Percentiles rank a stretch among this genome's conserved stretches.
Conservation (phyloP, 1,284 basidiomycete species). For the Heterobasidion occidentale region DNA sequence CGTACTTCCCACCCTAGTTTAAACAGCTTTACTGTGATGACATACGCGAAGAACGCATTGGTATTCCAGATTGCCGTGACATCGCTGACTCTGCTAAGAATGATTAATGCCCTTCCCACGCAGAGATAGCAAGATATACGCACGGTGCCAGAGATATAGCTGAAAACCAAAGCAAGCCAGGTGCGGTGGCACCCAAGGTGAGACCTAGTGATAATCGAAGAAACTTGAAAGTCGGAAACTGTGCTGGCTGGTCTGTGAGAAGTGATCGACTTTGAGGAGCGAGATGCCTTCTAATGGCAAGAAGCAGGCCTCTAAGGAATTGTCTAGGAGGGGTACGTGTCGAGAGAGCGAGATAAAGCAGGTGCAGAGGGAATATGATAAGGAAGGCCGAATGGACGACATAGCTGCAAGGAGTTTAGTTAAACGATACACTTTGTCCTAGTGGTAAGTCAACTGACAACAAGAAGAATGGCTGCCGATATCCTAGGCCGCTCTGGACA, state of each 20-base stretch:
- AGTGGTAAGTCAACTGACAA: conserved; percentile 40
- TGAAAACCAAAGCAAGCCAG: conserved; percentile 66
- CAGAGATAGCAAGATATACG: conserved; percentile 21
- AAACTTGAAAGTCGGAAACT: conserved; percentile 40
- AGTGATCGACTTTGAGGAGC: conserved; percentile 20
- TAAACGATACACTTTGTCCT: not conserved
- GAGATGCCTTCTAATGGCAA: conserved; percentile 48
- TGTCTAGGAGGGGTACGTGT: conserved; percentile 36
- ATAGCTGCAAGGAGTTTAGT: conserved; percentile 39
- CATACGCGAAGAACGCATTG: conserved; percentile 78
- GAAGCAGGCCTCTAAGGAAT: conserved; percentile 40
- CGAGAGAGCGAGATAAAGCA: conserved; percentile 48
- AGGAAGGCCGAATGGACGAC: conserved; percentile 66
- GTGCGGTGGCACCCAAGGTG: conserved; percentile 53
- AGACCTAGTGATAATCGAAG: conserved; percentile 36
- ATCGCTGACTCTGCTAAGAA: conserved; percentile 54
- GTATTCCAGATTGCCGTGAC: conserved; percentile 83
- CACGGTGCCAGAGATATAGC: conserved; percentile 67
- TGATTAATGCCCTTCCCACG: not conserved
- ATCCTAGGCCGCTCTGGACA: conserved; percentile 64
- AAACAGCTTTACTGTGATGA: conserved; percentile 59
- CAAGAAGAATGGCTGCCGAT: conserved; percentile 70
- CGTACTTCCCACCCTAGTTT: conserved; percentile 52
- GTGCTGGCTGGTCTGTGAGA: conserved; percentile 9
- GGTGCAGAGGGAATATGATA: conserved; percentile 65